These are phyloP conservation scores for Polysphondylium violaceum DNA, from an alignment of 78 protist genomes.

Conservation along the genomic window DNA sequence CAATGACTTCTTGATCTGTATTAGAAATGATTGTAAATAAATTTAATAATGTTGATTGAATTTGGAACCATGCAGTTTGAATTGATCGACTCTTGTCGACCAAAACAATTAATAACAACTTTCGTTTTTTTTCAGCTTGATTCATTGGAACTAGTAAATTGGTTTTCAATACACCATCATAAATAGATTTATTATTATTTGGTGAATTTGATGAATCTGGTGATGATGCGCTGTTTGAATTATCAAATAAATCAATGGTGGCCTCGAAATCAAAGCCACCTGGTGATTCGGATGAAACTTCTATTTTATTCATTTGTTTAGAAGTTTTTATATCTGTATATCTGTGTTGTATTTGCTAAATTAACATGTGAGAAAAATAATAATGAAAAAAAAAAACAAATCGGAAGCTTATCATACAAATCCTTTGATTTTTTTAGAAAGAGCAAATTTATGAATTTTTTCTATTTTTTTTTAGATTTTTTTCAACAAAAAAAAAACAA, in stretches of 20 bases:
- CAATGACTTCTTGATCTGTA: conserved; percentile 4
- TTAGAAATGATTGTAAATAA: conserved; percentile 12
- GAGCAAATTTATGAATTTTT: neutral
- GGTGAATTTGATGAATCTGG: neutral
- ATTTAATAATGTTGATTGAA: conserved; percentile 36
- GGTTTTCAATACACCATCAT: conserved; percentile 18
- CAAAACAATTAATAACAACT: conserved; percentile 32
- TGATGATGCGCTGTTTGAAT: neutral
- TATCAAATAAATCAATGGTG: neutral
- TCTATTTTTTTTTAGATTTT: neutral
- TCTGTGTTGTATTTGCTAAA: no score
- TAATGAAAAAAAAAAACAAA: no score
- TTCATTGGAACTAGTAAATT: conserved; percentile 18
- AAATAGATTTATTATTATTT: no score
- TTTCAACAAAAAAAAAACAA: no score
- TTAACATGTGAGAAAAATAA: no score
- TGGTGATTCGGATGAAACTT: neutral
- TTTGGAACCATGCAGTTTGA: conserved; percentile 46
- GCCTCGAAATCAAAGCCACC: neutral
- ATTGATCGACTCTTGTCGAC: conserved; percentile 67
- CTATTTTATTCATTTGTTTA: neutral
- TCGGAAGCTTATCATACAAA: neutral
- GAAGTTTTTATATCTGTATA: no score
- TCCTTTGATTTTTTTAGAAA: neutral
- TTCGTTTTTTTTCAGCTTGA: conserved; percentile 20